Evolutionary conservation across 1,139 yeast species (phyloP), one percentile per base, ranked within the genome.

Genomic region (Geotrichum citri-aurantii): DNA sequence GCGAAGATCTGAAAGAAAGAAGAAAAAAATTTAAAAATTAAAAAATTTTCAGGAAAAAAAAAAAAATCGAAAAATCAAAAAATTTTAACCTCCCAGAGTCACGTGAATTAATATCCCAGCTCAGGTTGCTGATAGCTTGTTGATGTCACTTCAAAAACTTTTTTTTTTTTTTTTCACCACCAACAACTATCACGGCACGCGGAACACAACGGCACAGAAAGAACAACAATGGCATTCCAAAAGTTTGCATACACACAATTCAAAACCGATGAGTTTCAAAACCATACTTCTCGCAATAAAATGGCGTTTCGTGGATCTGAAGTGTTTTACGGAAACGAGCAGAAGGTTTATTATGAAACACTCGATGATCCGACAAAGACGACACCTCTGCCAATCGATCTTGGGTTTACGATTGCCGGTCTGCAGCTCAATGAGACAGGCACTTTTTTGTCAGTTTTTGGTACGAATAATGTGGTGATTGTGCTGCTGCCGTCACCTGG

Each of bases 391-490:
- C 44, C 44, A 14, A 37, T 37, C 44, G 21, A 37, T 3, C 44
- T 73, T 14, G 65, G 75, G 56, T 69, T 71, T 51, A 58, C 69
- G 14, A 66, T 65, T 26, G 51, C 65, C 2, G 55, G 48, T 62
- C 12, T 56, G 54, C 1, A 37, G 21, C 44, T 79, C 60, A 79
- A 79, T 65, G 64, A 68, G 1, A 66, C 75, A 0, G 83, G 79
- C 2, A 71, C 76, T 0, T 68, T 78, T 17, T 52, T 78, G 40
- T 80, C 82, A 42, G 65, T 78, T 5, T 71, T 77, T 54, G 75
- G 75, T 54, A 72, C 70, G 0, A 55, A 63, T 26, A 68, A 72
- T 23, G 63, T 79, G 2, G 65, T 71, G 47, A 70, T 75, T 1
- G 64, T 74, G 51, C 62, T 68, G 21, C 61, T 74, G 11, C 75